These are phyloP conservation scores for Mucor indicus DNA, from an alignment of 371 early-diverging fungal species.

Conservation along the genomic window DNA sequence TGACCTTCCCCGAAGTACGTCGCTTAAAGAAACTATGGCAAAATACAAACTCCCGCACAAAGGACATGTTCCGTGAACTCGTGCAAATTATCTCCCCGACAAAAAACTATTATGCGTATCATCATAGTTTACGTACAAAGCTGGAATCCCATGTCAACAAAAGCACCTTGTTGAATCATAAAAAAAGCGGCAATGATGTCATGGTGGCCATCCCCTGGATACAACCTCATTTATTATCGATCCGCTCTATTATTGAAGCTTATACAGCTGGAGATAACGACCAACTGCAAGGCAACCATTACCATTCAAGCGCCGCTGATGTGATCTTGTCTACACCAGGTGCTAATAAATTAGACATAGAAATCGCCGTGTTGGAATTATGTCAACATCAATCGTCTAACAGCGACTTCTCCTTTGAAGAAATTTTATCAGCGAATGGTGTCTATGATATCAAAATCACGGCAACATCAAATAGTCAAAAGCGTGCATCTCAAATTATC, in stretches of 20 bases:
- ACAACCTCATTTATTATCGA: slow-evolving; percentile 53
- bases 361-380: slow-evolving; percentile 17
- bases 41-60: slow-evolving; percentile 38
- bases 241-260: slow-evolving; percentile 54
- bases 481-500: slow-evolving; percentile 5
- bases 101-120: slow-evolving; percentile 45
- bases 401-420: slow-evolving; percentile 11
- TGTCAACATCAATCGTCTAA: slow-evolving; percentile 18
- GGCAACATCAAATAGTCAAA: background rate
- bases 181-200: slow-evolving; percentile 29
- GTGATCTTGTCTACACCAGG: slow-evolving; percentile 43
- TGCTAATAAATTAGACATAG: slow-evolving; percentile 22
- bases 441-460: too few relatives aligned
- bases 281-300: too few relatives aligned
- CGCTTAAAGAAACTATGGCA: slow-evolving; percentile 57
- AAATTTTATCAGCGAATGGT: background rate
- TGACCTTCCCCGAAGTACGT: slow-evolving; percentile 55
- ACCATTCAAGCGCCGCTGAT: too few relatives aligned
- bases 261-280: slow-evolving; percentile 60
- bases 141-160: slow-evolving; percentile 37
- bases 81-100: slow-evolving; percentile 36
- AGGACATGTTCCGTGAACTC: slow-evolving; percentile 51
- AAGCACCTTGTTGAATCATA: too few relatives aligned
- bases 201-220: slow-evolving; percentile 67
- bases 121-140: slow-evolving; percentile 43